A percentile compares a stretch with the other conserved stretches of the same genome.
These are phyloP conservation scores for Pseudogymnoascus sp. DNA, from an alignment of 2,329 filamentous ascomycete genomes.

Conservation along the genomic window DNA sequence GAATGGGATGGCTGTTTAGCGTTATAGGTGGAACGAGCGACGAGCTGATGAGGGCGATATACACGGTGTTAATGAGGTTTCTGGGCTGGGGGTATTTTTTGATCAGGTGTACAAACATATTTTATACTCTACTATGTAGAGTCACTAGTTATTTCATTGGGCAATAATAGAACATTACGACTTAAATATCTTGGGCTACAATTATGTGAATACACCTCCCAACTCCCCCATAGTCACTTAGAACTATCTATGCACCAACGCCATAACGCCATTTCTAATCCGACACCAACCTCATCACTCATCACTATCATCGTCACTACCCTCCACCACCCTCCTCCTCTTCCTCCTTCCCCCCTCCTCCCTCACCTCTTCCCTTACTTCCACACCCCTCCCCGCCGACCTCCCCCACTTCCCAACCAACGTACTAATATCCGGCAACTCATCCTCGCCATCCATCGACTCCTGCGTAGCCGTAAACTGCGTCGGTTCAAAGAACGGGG, in stretches of 20 bases:
- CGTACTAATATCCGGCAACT: slow-evolving; percentile 14
- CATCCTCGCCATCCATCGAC: slow-evolving; percentile 32
- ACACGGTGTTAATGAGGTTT: not conserved
- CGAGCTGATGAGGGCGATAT: not conserved
- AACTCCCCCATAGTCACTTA: not conserved
- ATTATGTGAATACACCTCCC: not conserved
- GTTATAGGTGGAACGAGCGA: not conserved
- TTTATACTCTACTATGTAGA: not conserved
- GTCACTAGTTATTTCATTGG: not conserved
- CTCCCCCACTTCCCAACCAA: not conserved
- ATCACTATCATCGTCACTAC: slow-evolving; percentile 1
- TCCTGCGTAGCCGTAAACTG: slow-evolving; percentile 35
- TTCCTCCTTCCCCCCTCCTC: not conserved
- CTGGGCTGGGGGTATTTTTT: not conserved
- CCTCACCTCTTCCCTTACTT: not conserved
- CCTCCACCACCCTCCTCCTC: slow-evolving; percentile 6
- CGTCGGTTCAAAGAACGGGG: slow-evolving; percentile 33
- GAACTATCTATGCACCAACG: not conserved
- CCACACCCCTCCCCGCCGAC: not conserved
- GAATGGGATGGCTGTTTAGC: not conserved
- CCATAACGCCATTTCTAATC: not conserved
- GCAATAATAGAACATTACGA: not conserved
- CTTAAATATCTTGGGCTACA: not conserved
- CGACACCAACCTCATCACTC: not conserved
- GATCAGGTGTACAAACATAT: not conserved